Evolutionary conservation across 2,329 filamentous ascomycete genomes (phyloP).

Genomic region (Penicillium freii): DNA sequence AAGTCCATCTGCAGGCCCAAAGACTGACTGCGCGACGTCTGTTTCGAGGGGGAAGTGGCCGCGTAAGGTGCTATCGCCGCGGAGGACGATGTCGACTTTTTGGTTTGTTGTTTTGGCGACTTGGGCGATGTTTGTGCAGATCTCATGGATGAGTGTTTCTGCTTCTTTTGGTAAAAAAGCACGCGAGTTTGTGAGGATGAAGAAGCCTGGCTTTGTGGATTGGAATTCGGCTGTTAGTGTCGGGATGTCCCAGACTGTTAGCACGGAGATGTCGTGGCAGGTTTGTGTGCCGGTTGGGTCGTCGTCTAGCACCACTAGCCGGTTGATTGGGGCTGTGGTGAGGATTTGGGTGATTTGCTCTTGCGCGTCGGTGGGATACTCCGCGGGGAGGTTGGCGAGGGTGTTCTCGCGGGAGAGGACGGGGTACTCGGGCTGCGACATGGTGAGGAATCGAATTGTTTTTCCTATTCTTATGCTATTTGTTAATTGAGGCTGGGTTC

Average conservation of each 20-base stretch:
- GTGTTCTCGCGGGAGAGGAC: conserved; percentile 27
- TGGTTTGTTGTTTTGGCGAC: conserved; percentile 44
- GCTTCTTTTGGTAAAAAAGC: conserved; percentile 53
- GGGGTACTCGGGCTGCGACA: conserved; percentile 26
- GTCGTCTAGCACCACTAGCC: conserved; percentile 48
- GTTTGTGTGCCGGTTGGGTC: conserved; percentile 62
- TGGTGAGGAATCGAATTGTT: conserved; percentile 2
- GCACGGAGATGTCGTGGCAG: conserved; percentile 57
- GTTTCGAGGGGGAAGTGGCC: conserved; percentile 59
- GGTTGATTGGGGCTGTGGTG: conserved; percentile 26
- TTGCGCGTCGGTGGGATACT: conserved; percentile 32
- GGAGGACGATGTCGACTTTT: conserved; percentile 55
- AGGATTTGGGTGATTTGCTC: conserved; percentile 32
- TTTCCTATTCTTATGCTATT: not conserved
- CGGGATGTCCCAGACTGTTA: conserved; percentile 54
- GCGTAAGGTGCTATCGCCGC: conserved; percentile 57
- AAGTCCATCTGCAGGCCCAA: conserved; percentile 54
- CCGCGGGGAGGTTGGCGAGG: conserved; percentile 28
- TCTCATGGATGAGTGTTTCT: conserved; percentile 48
- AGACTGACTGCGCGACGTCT: conserved; percentile 51
- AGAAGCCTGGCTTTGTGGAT: conserved; percentile 51
- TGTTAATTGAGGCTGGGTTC: not conserved
- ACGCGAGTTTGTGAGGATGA: conserved; percentile 61
- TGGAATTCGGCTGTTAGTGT: conserved; percentile 49
- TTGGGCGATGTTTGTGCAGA: conserved; percentile 50